phyloP scores from a whole-genome alignment of 805 yeast genomes.

The Saccharomycopsis capsularis region DNA sequence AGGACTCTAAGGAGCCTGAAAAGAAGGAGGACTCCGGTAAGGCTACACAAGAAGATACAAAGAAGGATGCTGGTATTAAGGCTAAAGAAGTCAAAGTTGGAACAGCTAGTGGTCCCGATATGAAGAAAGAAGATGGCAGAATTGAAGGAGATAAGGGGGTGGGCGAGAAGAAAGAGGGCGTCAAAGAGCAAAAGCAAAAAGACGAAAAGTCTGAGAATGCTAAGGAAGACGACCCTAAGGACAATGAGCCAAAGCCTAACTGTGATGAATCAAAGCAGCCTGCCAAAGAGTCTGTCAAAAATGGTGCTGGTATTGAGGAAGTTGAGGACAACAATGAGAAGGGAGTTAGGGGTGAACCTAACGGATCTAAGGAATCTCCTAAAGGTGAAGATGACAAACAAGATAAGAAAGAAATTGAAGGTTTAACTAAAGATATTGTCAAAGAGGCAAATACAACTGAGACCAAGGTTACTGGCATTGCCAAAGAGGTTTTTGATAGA shows the following conservation, averaged over 20 bases:
- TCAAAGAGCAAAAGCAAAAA: background rate
- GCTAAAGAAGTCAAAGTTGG: background rate
- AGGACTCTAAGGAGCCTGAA: background rate
- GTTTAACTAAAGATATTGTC: background rate
- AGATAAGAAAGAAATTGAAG: background rate
- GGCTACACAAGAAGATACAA: background rate
- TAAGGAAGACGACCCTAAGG: slow-evolving; percentile 8
- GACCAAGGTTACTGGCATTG: background rate
- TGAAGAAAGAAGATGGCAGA: background rate
- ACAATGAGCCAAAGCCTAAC: no score
- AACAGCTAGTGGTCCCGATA: background rate
- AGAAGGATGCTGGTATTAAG: no score
- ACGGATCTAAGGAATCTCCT: background rate
- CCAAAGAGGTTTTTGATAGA: background rate
- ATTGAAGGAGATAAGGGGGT: background rate
- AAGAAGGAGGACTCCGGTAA: background rate
- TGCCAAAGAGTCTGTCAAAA: no score
- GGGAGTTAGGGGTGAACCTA: no score
- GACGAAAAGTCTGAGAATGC: background rate
- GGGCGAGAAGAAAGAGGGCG: background rate
- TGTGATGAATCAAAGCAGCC: no score
- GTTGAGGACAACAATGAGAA: background rate
- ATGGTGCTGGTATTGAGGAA: no score
- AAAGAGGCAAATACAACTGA: slow-evolving; percentile 2
- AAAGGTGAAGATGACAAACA: background rate